Conservation (phyloP, 2,329 filamentous ascomycete species). For the Xylariomycetidae sp. region DNA sequence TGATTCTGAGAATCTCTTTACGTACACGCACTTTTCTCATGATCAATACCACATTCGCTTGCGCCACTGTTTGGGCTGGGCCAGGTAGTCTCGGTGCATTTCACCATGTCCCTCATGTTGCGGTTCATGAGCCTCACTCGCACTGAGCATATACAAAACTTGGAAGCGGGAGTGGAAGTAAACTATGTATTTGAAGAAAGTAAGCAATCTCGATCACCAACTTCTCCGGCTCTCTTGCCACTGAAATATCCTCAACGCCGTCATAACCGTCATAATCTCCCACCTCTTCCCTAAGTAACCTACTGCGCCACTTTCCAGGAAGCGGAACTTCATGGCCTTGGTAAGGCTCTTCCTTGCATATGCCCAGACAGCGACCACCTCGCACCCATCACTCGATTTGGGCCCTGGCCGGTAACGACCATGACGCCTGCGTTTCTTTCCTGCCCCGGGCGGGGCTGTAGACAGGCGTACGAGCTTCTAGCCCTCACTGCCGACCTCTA, state of each 20-base stretch:
- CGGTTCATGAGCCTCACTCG: too few relatives aligned
- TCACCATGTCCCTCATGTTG: too few relatives aligned
- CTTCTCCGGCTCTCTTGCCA: background rate
- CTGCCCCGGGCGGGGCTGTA: background rate
- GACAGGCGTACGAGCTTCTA: conserved; percentile 9
- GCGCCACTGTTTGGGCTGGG: too few relatives aligned
- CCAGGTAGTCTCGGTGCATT: too few relatives aligned
- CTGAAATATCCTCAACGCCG: conserved; percentile 23
- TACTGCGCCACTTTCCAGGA: conserved; percentile 30
- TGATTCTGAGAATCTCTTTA: too few relatives aligned
- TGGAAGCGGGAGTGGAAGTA: too few relatives aligned
- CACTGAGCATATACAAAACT: too few relatives aligned
- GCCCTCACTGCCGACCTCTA: conserved; percentile 4
- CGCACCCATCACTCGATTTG: conserved; percentile 12
- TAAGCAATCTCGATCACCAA: too few relatives aligned
- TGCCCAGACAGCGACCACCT: conserved; percentile 35
- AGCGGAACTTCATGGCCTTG: conserved; percentile 31
- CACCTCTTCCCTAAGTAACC: conserved; percentile 34
- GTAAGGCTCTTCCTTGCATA: conserved; percentile 22
- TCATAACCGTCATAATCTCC: conserved; percentile 34
- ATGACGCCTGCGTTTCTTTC: background rate
- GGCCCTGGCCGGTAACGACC: conserved; percentile 1
- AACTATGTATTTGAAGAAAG: too few relatives aligned
- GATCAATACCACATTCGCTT: too few relatives aligned
- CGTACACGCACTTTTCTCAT: too few relatives aligned